Evolutionary conservation across 805 yeast genomes (phyloP).

Genomic region (Brettanomyces sp.): DNA sequence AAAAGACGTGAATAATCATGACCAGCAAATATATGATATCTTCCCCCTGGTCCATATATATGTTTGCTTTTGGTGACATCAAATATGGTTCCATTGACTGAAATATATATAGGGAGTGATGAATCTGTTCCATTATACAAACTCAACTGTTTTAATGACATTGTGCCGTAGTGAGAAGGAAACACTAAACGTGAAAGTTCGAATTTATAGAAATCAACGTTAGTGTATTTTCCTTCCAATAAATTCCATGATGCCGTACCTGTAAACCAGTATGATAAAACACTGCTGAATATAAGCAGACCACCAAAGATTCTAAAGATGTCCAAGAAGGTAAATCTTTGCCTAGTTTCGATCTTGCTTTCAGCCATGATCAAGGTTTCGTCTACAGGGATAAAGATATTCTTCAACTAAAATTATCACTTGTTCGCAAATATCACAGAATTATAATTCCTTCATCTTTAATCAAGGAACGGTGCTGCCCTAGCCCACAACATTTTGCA

Average conservation of each 20-base stretch:
- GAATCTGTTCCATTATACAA: conserved; percentile 42
- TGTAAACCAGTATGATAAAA: conserved; percentile 51
- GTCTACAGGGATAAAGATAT: too few species aligned
- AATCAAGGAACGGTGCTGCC: too few species aligned
- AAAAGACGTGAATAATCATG: conserved; percentile 60
- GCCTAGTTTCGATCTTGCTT: neutral
- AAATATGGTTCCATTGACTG: conserved; percentile 49
- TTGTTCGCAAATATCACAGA: too few species aligned
- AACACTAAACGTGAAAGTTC: conserved; percentile 8
- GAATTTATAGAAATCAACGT: conserved; percentile 29
- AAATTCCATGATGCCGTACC: conserved; percentile 54
- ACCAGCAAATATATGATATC: conserved; percentile 50
- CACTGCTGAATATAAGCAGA: conserved; percentile 33
- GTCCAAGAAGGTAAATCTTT: conserved; percentile 28
- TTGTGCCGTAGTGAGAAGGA: conserved; percentile 13
- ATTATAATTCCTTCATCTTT: too few species aligned
- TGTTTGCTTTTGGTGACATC: conserved; percentile 47
- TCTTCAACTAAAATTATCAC: too few species aligned
- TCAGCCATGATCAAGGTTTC: neutral
- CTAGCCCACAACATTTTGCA: too few species aligned
- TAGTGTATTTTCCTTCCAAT: conserved; percentile 35
- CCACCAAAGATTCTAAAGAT: conserved; percentile 36
- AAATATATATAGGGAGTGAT: conserved; percentile 45
- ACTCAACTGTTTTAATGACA: conserved; percentile 39
- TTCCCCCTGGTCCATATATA: conserved; percentile 47